Evolutionary conservation across 2,329 filamentous ascomycete species (phyloP).

Genomic region (Orbilia ellipsospora): DNA sequence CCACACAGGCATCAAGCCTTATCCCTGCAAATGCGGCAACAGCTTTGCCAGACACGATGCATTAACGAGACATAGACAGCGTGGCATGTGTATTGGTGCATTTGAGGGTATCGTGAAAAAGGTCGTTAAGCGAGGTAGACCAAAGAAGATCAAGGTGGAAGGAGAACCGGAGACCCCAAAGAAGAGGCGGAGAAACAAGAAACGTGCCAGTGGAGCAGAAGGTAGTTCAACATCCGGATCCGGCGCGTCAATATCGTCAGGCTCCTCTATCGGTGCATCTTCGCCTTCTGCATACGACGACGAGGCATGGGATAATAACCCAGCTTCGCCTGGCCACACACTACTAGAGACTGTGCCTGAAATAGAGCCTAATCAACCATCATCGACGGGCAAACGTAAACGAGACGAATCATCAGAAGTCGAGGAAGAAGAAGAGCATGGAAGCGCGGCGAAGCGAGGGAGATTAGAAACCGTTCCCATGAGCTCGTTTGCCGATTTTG

Average conservation of each 20-base stretch:
- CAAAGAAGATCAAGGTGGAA: constrained; percentile 57
- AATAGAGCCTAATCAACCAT: constrained; percentile 29
- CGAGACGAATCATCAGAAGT: constrained; percentile 37
- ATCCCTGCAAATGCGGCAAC: constrained; percentile 92
- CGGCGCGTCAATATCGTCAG: constrained; percentile 48
- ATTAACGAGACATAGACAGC: constrained; percentile 89
- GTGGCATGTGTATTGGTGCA: constrained; percentile 95
- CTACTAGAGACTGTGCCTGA: constrained; percentile 49
- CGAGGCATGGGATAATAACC: constrained; percentile 44
- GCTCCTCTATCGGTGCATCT: constrained; percentile 47
- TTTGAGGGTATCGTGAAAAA: constrained; percentile 82
- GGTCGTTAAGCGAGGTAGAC: constrained; percentile 71
- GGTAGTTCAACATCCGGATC: constrained; percentile 42
- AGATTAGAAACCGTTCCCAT: constrained; percentile 36
- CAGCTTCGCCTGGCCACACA: constrained; percentile 31
- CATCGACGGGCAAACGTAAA: constrained; percentile 39
- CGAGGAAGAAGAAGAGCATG: constrained; percentile 22
- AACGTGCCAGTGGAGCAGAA: constrained; percentile 27
- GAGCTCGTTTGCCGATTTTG: constrained; percentile 42
- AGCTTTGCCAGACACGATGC: constrained; percentile 96
- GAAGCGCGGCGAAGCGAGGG: constrained; percentile 20
- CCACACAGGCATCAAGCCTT: constrained; percentile 94
- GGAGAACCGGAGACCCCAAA: constrained; percentile 44
- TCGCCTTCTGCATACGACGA: constrained; percentile 50
- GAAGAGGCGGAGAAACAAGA: constrained; percentile 50